Conservation (phyloP, 805 yeast genomes). For the Zygosaccharomyces siamensis region DNA sequence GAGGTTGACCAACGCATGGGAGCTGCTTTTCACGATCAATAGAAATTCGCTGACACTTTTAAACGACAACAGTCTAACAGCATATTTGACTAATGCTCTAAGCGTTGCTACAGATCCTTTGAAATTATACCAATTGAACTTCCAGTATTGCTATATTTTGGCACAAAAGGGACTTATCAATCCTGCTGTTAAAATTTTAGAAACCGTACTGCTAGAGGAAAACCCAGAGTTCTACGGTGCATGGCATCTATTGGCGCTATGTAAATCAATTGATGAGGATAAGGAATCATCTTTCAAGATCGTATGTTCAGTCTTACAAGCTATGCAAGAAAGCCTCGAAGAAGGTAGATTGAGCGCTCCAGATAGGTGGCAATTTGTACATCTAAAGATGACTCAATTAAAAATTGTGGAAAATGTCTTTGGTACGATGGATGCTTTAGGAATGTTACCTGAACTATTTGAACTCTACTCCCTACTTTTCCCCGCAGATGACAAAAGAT, state of each 20-base stretch:
- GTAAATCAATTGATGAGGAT: constrained; percentile 59
- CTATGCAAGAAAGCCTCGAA: constrained; percentile 35
- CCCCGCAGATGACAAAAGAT: constrained; percentile 12
- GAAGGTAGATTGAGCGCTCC: constrained; percentile 12
- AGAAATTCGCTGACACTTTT: constrained; percentile 17
- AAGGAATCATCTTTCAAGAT: constrained; percentile 52
- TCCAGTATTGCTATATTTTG: constrained; percentile 46
- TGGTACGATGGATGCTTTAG: constrained; percentile 57
- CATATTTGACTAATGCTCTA: constrained; percentile 29
- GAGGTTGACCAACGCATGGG: constrained; percentile 25
- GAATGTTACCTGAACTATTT: constrained; percentile 62
- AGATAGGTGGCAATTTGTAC: constrained; percentile 48
- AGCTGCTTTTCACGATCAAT: constrained; percentile 18
- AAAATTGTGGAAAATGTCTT: constrained; percentile 59
- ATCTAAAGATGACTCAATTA: constrained; percentile 70
- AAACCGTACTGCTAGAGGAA: constrained; percentile 43
- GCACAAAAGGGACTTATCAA: constrained; percentile 42
- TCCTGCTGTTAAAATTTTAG: constrained; percentile 44
- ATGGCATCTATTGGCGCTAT: constrained; percentile 62
- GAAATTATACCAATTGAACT: constrained; percentile 22
- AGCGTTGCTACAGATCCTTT: constrained; percentile 11
- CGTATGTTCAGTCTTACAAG: constrained; percentile 47
- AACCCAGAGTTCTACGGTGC: constrained; percentile 54
- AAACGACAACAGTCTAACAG: constrained; percentile 14
- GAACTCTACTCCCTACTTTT: constrained; percentile 51